These are phyloP conservation scores for Yarrowia sp. DNA, from an alignment of 805 yeast species.

Conservation along the genomic window DNA sequence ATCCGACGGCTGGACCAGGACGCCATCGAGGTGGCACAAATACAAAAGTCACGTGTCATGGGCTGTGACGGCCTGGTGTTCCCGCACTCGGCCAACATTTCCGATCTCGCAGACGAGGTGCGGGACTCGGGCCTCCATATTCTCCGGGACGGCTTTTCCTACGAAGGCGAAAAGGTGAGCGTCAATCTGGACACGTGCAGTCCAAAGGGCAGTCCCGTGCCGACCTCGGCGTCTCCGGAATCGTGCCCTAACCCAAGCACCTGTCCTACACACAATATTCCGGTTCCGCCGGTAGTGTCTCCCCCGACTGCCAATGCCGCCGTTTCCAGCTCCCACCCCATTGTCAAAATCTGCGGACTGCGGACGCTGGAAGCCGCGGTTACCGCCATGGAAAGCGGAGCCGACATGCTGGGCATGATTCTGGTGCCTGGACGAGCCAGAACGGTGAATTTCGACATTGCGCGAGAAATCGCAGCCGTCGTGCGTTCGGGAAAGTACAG, in stretches of 20 bases:
- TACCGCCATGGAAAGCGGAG: constrained; percentile 72
- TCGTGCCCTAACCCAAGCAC: constrained; percentile 1
- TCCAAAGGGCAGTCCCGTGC: neutral
- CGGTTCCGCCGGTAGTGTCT: neutral
- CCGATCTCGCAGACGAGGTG: constrained; percentile 7
- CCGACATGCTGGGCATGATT: constrained; percentile 82
- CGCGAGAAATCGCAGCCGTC: constrained; percentile 55
- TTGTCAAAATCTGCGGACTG: constrained; percentile 90
- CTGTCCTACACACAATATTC: constrained; percentile 6
- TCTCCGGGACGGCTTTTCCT: constrained; percentile 1
- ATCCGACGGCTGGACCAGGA: constrained; percentile 14
- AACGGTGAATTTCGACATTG: constrained; percentile 61
- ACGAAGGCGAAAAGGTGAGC: constrained; percentile 31
- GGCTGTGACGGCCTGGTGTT: constrained; percentile 28
- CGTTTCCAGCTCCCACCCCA: too few relatives aligned
- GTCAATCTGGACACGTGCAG: neutral
- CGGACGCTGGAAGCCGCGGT: constrained; percentile 70
- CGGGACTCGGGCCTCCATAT: constrained; percentile 26
- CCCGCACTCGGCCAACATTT: constrained; percentile 9
- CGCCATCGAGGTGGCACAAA: constrained; percentile 11
- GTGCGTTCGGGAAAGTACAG: constrained; percentile 44
- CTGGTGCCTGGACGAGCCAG: constrained; percentile 83
- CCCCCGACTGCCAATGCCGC: too few relatives aligned
- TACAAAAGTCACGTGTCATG: constrained; percentile 32
- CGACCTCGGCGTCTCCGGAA: too few relatives aligned